Conservation (phyloP, 768 basidiomycete species). For the Amanita rubescens region DNA sequence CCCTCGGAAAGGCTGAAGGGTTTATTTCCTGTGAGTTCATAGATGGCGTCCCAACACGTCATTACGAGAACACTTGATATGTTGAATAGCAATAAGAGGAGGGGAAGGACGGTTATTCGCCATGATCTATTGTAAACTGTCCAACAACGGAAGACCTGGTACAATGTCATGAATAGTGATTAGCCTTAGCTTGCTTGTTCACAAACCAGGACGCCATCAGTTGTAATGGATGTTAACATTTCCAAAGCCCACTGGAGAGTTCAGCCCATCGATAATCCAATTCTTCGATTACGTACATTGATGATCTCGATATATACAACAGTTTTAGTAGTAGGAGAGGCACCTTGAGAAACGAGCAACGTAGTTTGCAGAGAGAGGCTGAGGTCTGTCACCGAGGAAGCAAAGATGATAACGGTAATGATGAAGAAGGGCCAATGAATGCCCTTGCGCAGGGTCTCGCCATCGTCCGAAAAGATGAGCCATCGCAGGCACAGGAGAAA, state of each 20-base stretch:
- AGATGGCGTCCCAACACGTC: background rate
- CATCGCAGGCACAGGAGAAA: conserved; percentile 1
- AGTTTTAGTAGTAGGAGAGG: too few species aligned
- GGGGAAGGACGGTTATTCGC: background rate
- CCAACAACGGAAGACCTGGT: conserved; percentile 4
- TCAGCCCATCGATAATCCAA: background rate
- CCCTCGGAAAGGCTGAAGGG: too few species aligned
- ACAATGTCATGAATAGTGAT: background rate
- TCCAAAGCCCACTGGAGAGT: background rate
- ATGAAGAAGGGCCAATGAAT: background rate
- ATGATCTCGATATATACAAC: background rate
- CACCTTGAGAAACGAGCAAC: background rate
- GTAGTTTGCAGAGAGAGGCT: background rate
- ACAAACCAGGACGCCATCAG: conserved; percentile 1
- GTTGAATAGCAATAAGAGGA: background rate
- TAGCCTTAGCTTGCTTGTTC: too few species aligned
- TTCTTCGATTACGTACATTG: background rate
- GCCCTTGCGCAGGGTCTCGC: background rate
- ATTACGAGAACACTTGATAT: background rate
- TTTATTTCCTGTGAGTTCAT: background rate
- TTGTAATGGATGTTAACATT: background rate
- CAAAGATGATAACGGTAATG: background rate
- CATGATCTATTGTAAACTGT: background rate
- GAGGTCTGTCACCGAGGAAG: background rate
- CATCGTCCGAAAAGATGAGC: background rate